phyloP scores from a whole-genome alignment of 2,329 filamentous ascomycete genomes.

The Aureobasidium sp. region DNA sequence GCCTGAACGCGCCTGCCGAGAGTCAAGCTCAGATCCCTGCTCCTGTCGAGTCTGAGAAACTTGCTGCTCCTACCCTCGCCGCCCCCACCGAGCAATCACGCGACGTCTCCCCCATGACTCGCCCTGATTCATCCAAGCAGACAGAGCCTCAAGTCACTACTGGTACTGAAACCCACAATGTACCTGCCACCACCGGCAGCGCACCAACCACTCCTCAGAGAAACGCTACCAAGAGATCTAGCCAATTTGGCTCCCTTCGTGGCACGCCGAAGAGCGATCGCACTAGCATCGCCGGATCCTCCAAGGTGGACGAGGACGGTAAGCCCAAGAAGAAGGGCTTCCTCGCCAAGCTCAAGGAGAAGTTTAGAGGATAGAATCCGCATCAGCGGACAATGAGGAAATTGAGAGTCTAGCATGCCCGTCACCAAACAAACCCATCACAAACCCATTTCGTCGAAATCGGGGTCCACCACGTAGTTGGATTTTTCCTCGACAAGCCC shows the following conservation, averaged over 20 bases:
- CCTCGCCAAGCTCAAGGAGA: constrained; percentile 45
- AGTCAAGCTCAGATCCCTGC: constrained; percentile 21
- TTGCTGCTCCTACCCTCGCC: constrained; percentile 19
- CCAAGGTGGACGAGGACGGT: constrained; percentile 19
- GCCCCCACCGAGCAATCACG: constrained; percentile 29
- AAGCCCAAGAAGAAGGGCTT: constrained; percentile 44
- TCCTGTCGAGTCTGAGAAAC: constrained; percentile 11
- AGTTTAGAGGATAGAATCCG: constrained; percentile 30
- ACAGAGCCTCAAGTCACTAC: constrained; percentile 34
- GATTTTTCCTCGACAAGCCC: not conserved
- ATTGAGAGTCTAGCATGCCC: not conserved
- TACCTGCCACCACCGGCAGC: constrained; percentile 14
- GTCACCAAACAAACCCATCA: not conserved
- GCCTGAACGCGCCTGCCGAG: constrained; percentile 33
- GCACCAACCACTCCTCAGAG: constrained; percentile 14
- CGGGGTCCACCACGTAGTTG: not conserved
- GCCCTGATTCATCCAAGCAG: constrained; percentile 26
- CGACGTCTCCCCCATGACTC: constrained; percentile 37
- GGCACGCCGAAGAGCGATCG: constrained; percentile 17
- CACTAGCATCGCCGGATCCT: constrained; percentile 23
- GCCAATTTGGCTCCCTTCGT: constrained; percentile 11
- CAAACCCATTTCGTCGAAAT: not conserved
- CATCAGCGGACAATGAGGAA: not conserved
- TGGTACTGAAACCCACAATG: constrained; percentile 31
- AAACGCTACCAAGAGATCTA: constrained; percentile 17